These are phyloP conservation scores for Moricandia arvensis DNA, from an alignment of 345 rosid genomes.

Conservation along the genomic window DNA sequence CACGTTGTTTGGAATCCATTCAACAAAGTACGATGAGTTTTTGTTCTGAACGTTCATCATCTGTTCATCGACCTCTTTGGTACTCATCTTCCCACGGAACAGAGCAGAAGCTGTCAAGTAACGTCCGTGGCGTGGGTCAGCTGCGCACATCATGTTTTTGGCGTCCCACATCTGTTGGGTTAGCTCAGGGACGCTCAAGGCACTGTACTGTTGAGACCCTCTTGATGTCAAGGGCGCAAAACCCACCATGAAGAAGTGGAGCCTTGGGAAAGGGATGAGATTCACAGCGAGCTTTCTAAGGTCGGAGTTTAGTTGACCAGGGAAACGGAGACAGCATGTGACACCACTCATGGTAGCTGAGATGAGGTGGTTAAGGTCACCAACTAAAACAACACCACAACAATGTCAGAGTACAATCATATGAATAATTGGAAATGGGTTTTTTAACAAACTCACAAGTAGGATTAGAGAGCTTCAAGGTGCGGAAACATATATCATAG, in stretches of 20 bases:
- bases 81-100: slow-evolving; percentile 47
- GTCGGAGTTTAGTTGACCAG: slow-evolving; percentile 45
- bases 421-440: background rate
- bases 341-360: slow-evolving; percentile 46
- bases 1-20: slow-evolving; percentile 37
- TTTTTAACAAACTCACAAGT: slow-evolving; percentile 5
- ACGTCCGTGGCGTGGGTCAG: slow-evolving; percentile 45
- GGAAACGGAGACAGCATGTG: slow-evolving; percentile 45
- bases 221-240: slow-evolving; percentile 43
- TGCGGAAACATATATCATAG: slow-evolving; percentile 35
- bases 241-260: slow-evolving; percentile 49
- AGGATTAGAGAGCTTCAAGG: slow-evolving; percentile 31
- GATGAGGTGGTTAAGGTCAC: slow-evolving; percentile 44
- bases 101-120: slow-evolving; percentile 43
- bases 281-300: slow-evolving; percentile 44
- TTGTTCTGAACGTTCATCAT: slow-evolving; percentile 36
- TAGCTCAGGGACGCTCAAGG: slow-evolving; percentile 41
- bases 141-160: slow-evolving; percentile 48
- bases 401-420: slow-evolving; percentile 16
- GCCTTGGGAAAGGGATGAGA: slow-evolving; percentile 43
- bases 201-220: slow-evolving; percentile 43
- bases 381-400: slow-evolving; percentile 24
- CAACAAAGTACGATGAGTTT: slow-evolving; percentile 34
- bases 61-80: slow-evolving; percentile 12
- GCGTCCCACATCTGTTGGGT: slow-evolving; percentile 48